phyloP scores from a whole-genome alignment of 257 asterid genomes.

The Plantago elongata region DNA sequence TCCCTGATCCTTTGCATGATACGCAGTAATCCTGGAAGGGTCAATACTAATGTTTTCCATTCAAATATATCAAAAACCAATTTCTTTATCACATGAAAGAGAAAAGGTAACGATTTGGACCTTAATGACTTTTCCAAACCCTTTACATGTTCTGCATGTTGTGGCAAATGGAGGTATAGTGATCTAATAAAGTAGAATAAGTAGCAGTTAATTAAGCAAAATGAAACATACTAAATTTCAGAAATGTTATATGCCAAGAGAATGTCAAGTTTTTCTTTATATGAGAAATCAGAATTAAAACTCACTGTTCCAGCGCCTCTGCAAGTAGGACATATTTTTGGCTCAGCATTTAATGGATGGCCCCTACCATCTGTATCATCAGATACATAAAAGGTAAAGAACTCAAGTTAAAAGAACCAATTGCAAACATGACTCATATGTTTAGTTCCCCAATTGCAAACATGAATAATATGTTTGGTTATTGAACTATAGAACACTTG shows the following conservation, averaged over 20 bases:
- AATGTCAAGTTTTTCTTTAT: slow-evolving; percentile 8
- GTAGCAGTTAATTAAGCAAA: slow-evolving; percentile 13
- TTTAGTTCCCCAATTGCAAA: slow-evolving; percentile 9
- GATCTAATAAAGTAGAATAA: slow-evolving; percentile 34
- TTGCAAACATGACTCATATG: slow-evolving; percentile 6
- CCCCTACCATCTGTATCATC: slow-evolving; percentile 72
- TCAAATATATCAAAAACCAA: slow-evolving; percentile 12
- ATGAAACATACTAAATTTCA: not conserved
- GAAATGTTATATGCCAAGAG: slow-evolving; percentile 4
- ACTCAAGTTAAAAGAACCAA: slow-evolving; percentile 10
- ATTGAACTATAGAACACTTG: too few species aligned
- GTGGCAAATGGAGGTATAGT: slow-evolving; percentile 75
- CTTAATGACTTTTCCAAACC: slow-evolving; percentile 70
- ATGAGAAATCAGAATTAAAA: slow-evolving; percentile 17
- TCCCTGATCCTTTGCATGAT: slow-evolving; percentile 76
- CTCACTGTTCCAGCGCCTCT: slow-evolving; percentile 83
- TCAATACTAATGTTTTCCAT: slow-evolving; percentile 6
- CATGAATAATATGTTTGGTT: not conserved
- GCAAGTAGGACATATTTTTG: slow-evolving; percentile 64
- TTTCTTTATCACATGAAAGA: not conserved
- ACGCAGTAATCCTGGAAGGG: slow-evolving; percentile 54
- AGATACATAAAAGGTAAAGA: slow-evolving; percentile 19
- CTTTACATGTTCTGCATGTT: slow-evolving; percentile 70
- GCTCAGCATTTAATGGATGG: slow-evolving; percentile 58
- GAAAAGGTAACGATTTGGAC: slow-evolving; percentile 26